Evolutionary conservation across 2,329 filamentous ascomycete genomes (phyloP).

Genomic region (Madurella mycetomatis): DNA sequence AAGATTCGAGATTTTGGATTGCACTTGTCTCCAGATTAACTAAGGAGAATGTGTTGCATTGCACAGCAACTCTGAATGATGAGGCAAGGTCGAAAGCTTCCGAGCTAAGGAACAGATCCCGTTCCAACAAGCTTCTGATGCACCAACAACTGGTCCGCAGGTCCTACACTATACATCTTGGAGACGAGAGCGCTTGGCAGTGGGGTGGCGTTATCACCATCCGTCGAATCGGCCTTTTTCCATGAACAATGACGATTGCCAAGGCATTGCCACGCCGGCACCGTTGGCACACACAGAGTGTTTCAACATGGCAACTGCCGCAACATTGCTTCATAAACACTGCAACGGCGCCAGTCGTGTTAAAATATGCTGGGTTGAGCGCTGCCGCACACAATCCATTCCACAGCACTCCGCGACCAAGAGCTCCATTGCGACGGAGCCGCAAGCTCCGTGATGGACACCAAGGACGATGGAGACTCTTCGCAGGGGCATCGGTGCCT

Average conservation of each 20-base stretch:
- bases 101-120: too few species aligned
- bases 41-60: too few species aligned
- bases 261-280: not conserved
- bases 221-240: slow-evolving; percentile 14
- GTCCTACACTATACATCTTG: too few species aligned
- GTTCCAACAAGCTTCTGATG: too few species aligned
- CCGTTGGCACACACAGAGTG: not conserved
- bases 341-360: too few species aligned
- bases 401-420: not conserved
- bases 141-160: too few species aligned
- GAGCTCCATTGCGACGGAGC: not conserved
- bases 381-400: not conserved
- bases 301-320: not conserved
- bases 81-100: too few species aligned
- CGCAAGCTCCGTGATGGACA: not conserved
- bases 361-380: too few species aligned
- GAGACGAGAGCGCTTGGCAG: slow-evolving; percentile 7
- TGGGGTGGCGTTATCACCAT: not conserved
- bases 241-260: slow-evolving; percentile 10
- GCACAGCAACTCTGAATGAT: too few species aligned
- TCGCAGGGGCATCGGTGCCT: not conserved
- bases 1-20: too few species aligned
- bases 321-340: not conserved
- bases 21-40: too few species aligned
- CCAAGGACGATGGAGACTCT: not conserved